Percentiles rank a stretch among this genome's conserved stretches.
Evolutionary conservation across 768 basidiomycete species (phyloP).

Genomic region (Boletus vermiculosoides): DNA sequence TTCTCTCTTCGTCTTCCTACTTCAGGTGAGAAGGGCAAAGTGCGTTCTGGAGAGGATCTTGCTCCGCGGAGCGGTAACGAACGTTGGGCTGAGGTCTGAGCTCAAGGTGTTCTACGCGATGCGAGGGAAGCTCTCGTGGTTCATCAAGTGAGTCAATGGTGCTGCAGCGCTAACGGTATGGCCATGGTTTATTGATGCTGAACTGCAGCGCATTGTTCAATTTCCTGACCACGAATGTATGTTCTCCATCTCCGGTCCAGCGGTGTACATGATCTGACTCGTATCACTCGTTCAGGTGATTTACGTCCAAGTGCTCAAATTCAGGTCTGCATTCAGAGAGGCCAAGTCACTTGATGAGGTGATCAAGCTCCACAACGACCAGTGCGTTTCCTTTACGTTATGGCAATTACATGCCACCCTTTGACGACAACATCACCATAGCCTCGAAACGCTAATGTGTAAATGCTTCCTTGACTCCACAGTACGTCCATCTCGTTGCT

Average conservation of each 20-base stretch:
- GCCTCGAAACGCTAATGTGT: slow-evolving; percentile 57
- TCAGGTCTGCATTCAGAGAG: slow-evolving; percentile 52
- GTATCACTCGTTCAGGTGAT: slow-evolving; percentile 51
- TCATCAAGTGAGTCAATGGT: slow-evolving; percentile 65
- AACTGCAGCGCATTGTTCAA: slow-evolving; percentile 57
- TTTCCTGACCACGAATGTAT: slow-evolving; percentile 72
- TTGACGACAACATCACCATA: slow-evolving; percentile 24
- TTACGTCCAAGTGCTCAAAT: slow-evolving; percentile 57
- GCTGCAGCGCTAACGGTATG: not conserved
- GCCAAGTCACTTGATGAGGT: slow-evolving; percentile 75
- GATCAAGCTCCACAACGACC: slow-evolving; percentile 63
- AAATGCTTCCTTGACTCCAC: slow-evolving; percentile 64
- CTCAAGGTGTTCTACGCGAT: slow-evolving; percentile 75
- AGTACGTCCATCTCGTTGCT: slow-evolving; percentile 36
- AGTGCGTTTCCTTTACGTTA: slow-evolving; percentile 45
- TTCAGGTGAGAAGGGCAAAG: slow-evolving; percentile 76
- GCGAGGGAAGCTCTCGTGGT: slow-evolving; percentile 78
- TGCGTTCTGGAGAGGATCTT: slow-evolving; percentile 66
- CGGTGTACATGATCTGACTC: not conserved
- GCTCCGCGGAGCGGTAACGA: slow-evolving; percentile 49
- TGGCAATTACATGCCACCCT: not conserved
- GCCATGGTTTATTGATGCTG: not conserved
- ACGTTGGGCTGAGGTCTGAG: slow-evolving; percentile 40
- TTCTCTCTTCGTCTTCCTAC: slow-evolving; percentile 65
- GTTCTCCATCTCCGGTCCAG: slow-evolving; percentile 17